Evolutionary conservation across 2,329 filamentous ascomycete species (phyloP), one percentile per base, ranked within the genome.

Genomic region (Trichophyton schoenleinii): DNA sequence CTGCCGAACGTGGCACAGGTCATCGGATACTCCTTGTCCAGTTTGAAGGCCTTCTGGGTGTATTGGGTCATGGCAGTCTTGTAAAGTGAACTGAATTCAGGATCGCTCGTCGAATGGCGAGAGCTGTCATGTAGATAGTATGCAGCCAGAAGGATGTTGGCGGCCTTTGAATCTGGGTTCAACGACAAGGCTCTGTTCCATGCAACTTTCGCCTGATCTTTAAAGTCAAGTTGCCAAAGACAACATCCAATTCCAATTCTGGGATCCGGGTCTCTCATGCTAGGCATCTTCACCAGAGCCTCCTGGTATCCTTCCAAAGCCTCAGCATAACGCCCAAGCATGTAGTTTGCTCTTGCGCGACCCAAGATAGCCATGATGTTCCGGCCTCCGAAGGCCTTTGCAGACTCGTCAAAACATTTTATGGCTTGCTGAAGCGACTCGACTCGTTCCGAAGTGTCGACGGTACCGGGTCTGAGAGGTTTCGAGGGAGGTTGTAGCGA

Each of bases 191-290:
- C 85, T 65, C 94, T 82, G 70, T 95, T 88, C 94, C 94, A 99
- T 11, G 94, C 92, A 57, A 80, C 78, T 70, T 89, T 92, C 6
- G 95, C 94, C 68, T 96, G 90, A 38, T 95, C 89, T 73, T 95
- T 96, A 78, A 89, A 91, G 9, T 91, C 91, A 31, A 99, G 80
- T 73, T 96, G 89, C 94, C 95, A 99, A 73, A 96, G 87, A 78
- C 94, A 99, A 74, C 90, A 94, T 53, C 94, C 94, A 69, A 99
- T 92, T 61, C 94, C 94, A 67, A 99, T 92, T 67, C 95, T 84
- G 67, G 94, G 95, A 73, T 99, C 94, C 0, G 94, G 94, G 69
- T 99, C 94, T 48, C 88, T 84, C 69, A 97, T 80, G 66, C 89
- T 85, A 1, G 94, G 94, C 78, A 91, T 91, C 73, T 88, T 91